Evolutionary conservation across 116 monocot species (phyloP).

Genomic region (Cymodocea nodosa): DNA sequence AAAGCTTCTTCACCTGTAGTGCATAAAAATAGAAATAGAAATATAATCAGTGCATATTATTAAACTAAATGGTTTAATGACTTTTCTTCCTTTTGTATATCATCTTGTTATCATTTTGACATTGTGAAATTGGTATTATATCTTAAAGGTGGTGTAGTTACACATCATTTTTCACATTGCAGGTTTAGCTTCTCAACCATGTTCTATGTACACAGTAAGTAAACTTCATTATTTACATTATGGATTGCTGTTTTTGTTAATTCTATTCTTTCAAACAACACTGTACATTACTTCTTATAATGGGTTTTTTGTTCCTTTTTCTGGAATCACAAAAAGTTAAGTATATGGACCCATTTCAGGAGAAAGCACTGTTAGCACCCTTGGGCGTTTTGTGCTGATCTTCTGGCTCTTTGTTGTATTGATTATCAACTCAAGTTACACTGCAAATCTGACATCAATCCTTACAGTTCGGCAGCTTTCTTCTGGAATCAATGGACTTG

Average conservation of each 20-base stretch:
- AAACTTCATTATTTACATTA: not conserved
- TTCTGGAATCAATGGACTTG: slow-evolving; percentile 49
- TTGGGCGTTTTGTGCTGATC: slow-evolving; percentile 63
- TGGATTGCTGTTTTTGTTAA: too few species aligned
- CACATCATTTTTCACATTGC: slow-evolving; percentile 19
- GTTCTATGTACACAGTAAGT: slow-evolving; percentile 94
- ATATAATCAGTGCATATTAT: too few species aligned
- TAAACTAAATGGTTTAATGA: too few species aligned
- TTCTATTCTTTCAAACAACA: too few species aligned
- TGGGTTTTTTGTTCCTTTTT: not conserved
- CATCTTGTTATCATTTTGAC: too few species aligned
- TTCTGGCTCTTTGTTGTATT: slow-evolving; percentile 83
- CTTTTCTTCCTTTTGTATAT: too few species aligned
- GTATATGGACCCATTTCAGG: slow-evolving; percentile 23
- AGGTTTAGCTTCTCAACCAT: slow-evolving; percentile 99
- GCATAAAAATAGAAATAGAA: too few species aligned
- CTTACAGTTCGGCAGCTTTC: slow-evolving; percentile 89
- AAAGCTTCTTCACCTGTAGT: too few species aligned
- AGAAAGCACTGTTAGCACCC: slow-evolving; percentile 67
- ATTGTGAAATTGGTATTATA: too few species aligned
- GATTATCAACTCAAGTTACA: slow-evolving; percentile 88
- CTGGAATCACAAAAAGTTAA: not conserved
- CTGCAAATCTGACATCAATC: slow-evolving; percentile 85
- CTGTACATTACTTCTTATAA: not conserved
- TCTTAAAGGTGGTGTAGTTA: too few species aligned